A percentile compares a stretch with the other conserved stretches of the same genome.
Evolutionary conservation across 164 flowering plant genomes (phyloP).

Genomic region (Berberis vulgaris): DNA sequence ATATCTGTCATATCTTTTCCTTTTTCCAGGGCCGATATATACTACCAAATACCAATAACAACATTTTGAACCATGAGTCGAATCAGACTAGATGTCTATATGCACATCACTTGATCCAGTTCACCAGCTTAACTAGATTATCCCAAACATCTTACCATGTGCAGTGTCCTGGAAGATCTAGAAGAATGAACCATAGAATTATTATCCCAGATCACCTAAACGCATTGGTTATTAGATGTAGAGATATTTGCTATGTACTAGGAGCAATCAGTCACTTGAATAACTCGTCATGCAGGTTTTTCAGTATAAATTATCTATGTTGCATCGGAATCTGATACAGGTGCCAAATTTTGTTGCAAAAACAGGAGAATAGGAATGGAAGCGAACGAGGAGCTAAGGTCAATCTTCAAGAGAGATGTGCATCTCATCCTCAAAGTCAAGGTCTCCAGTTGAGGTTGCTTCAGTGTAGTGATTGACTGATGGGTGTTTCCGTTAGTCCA

Average conservation of each 20-base stretch:
- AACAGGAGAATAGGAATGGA: slow-evolving; percentile 45
- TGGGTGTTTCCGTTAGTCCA: neutral
- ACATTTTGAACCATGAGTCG: no score
- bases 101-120: no score
- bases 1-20: no score
- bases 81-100: no score
- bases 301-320: neutral
- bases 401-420: slow-evolving; percentile 77
- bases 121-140: no score
- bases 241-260: neutral
- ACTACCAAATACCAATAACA: no score
- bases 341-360: neutral
- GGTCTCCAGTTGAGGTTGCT: slow-evolving; percentile 18
- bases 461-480: neutral
- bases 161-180: neutral
- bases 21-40: no score
- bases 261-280: neutral
- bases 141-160: no score
- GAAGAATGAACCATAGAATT: neutral
- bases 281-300: neutral
- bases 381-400: slow-evolving; percentile 85
- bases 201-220: neutral
- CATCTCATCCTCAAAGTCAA: slow-evolving; percentile 81
- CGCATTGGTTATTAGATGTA: neutral
- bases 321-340: neutral